Evolutionary conservation across 1,139 yeast genomes (phyloP).

Genomic region (Lodderomyces orthopsilosis): DNA sequence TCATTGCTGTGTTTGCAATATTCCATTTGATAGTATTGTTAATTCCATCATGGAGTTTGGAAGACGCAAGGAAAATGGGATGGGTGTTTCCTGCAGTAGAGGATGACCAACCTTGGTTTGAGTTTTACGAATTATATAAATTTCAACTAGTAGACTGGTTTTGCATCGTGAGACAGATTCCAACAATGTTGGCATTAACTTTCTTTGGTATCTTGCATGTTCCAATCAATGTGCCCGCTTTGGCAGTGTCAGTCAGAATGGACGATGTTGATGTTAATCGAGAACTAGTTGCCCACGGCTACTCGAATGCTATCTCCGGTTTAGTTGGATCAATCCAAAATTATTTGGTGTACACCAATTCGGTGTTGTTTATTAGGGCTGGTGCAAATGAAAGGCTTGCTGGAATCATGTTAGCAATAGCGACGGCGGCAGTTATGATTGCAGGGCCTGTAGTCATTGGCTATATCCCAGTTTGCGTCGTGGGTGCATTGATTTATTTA

Average conservation of each 20-base stretch:
- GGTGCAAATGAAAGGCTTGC: slow-evolving; percentile 91
- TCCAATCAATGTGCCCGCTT: slow-evolving; percentile 95
- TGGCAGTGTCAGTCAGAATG: slow-evolving; percentile 86
- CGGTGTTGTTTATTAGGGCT: slow-evolving; percentile 84
- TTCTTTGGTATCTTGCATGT: slow-evolving; percentile 95
- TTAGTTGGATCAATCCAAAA: slow-evolving; percentile 84
- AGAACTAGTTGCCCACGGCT: slow-evolving; percentile 92
- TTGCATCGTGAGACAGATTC: slow-evolving; percentile 65
- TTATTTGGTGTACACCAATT: slow-evolving; percentile 90
- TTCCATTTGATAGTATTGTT: slow-evolving; percentile 68
- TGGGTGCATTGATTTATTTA: slow-evolving; percentile 85
- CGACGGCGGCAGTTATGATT: slow-evolving; percentile 77
- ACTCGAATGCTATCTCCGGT: slow-evolving; percentile 87
- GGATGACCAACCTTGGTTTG: slow-evolving; percentile 81
- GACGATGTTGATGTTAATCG: slow-evolving; percentile 87
- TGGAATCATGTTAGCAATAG: slow-evolving; percentile 80
- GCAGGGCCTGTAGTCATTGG: slow-evolving; percentile 94
- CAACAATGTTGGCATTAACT: slow-evolving; percentile 93
- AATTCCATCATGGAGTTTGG: slow-evolving; percentile 65
- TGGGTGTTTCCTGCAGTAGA: slow-evolving; percentile 79
- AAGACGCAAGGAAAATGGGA: slow-evolving; percentile 64
- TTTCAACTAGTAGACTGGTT: slow-evolving; percentile 72
- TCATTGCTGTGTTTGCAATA: slow-evolving; percentile 63
- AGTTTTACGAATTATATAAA: slow-evolving; percentile 71
- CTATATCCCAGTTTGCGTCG: slow-evolving; percentile 90